Percentiles rank a stretch among this genome's conserved stretches.
Conservation (phyloP, 352 stramenopile genomes). For the Globisporangium carolinianum region DNA sequence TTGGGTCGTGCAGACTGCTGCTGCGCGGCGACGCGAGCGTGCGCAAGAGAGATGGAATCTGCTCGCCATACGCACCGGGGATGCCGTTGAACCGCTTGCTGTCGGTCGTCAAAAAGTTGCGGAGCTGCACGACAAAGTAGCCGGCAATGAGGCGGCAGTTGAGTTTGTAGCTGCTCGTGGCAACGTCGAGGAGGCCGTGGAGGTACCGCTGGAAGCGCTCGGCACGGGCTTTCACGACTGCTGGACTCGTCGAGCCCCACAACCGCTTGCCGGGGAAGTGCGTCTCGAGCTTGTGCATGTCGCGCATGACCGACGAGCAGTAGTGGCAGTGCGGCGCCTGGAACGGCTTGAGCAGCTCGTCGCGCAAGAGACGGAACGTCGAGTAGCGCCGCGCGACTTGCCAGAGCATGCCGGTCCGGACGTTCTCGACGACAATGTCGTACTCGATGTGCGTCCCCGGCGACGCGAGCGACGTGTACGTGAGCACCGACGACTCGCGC, state of each 20-base stretch:
- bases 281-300: constrained; percentile 35
- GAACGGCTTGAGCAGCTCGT: constrained; percentile 47
- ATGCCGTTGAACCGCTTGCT: constrained; percentile 34
- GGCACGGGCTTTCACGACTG: constrained; percentile 35
- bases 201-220: constrained; percentile 53
- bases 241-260: constrained; percentile 42
- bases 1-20: constrained; percentile 18
- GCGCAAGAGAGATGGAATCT: constrained; percentile 40
- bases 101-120: constrained; percentile 55
- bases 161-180: constrained; percentile 40
- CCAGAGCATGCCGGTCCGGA: constrained; percentile 43
- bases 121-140: constrained; percentile 43
- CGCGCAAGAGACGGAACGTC: constrained; percentile 50
- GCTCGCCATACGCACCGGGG: constrained; percentile 21
- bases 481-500: constrained; percentile 37
- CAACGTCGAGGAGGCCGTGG: constrained; percentile 42
- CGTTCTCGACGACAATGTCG: constrained; percentile 51
- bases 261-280: constrained; percentile 53
- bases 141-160: constrained; percentile 47
- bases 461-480: constrained; percentile 37
- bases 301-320: constrained; percentile 39
- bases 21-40: constrained; percentile 23
- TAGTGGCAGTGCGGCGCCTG: constrained; percentile 50
- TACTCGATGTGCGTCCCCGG: constrained; percentile 58
- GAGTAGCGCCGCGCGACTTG: constrained; percentile 64